Evolutionary conservation across 805 yeast species (phyloP), one percentile per base, ranked within the genome.

Genomic region (Kazachstania viticola): DNA sequence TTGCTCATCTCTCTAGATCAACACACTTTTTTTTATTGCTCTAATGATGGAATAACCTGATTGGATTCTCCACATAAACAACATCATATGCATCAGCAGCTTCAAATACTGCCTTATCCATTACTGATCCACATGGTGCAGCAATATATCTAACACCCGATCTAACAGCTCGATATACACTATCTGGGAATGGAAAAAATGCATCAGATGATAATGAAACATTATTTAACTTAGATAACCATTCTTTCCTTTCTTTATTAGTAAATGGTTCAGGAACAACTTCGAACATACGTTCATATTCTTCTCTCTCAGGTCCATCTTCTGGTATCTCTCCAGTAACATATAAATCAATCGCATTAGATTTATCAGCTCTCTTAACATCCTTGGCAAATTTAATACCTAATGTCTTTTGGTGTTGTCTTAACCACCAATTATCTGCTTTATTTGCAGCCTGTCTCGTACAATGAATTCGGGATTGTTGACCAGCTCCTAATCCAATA

Each of bases 101-200:
- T 38, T 75, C 84, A 43, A 88, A 75, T 28, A 91, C 98, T 35
- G 87, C 94, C 67, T 81, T 78, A 64, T 91, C 99, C 84, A 84
- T 88, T 41, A 91, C 95, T 14, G 95, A 84, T 36, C 99, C 99
- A 31, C 93, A 74, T 37, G 99, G 94, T 32, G 99, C 98, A 51
- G 95, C 93, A 56, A 91, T 71, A 65, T 67, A 91, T 62, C 83
- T 84, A 48, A 87, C 99, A 59, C 99, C 99, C 14, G 94, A 79
- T 69, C 82, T 76, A 32, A 77, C 95, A 43, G 97, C 97, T 61
- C 99, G 77, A 75, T 88, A 85, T 47, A 91, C 95, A 56, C 91
- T 91, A 62, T 91, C 99, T 45, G 97, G 91, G 91, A 91, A 91
- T 64, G 99, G 99, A 94, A 91, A 91, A 75, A 91, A 91, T 18